These are phyloP conservation scores for Apophysomyces variabilis DNA, from an alignment of 371 early-diverging fungal species.

Conservation along the genomic window DNA sequence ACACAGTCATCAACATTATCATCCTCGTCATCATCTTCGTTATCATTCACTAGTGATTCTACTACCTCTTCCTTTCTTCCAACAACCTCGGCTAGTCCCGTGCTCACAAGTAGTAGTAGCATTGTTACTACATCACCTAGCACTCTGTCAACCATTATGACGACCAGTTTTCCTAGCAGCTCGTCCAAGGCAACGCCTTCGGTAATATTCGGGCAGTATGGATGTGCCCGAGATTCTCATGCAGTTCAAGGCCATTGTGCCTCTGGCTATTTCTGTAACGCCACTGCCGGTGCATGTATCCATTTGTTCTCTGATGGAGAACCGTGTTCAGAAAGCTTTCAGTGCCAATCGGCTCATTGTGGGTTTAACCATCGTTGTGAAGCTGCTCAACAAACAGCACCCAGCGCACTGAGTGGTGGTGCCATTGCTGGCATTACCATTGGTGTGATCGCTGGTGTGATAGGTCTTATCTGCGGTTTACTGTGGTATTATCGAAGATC, in stretches of 20 bases:
- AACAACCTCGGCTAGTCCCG: not conserved
- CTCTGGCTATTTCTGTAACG: conserved; percentile 34
- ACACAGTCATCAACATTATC: no score
- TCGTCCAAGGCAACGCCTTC: conserved; percentile 40
- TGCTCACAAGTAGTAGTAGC: not conserved
- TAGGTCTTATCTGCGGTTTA: conserved; percentile 16
- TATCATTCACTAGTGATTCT: not conserved
- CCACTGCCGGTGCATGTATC: conserved; percentile 27
- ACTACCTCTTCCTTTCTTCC: not conserved
- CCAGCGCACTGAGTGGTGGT: conserved; percentile 22
- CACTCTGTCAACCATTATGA: conserved; percentile 1
- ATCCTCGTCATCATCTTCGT: no score
- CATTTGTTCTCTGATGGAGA: conserved; percentile 15
- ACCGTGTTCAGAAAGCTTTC: conserved; percentile 35
- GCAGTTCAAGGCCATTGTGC: conserved; percentile 30
- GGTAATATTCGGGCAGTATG: conserved; percentile 29
- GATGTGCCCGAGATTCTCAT: conserved; percentile 30
- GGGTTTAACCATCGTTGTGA: conserved; percentile 11
- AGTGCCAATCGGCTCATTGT: conserved; percentile 35
- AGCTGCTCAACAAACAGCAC: not conserved
- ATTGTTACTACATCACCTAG: not conserved
- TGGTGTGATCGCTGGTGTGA: conserved; percentile 32
- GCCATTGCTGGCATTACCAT: conserved; percentile 34
- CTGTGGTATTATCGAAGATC: conserved; percentile 21
- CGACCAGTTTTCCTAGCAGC: conserved; percentile 21